Base-by-base conservation (phyloP, 768 basidiomycete species). In the Rhodosporidiobolus sp. region DNA sequence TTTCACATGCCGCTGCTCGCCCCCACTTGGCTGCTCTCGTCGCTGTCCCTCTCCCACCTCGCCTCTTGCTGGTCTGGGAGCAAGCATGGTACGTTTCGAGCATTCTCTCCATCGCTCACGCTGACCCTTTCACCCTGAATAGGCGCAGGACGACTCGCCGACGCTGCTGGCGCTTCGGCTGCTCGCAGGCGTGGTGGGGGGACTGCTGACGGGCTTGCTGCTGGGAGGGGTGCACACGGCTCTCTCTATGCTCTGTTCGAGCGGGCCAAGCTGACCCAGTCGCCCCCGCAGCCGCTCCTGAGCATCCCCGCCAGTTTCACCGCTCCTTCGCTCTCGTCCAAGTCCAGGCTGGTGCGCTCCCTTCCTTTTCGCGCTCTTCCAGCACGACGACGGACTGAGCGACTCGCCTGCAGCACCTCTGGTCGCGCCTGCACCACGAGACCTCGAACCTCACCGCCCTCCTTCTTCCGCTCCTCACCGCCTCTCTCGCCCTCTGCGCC, bases 391-490 rank as follows among this genome's bases (percentile, higher is more conserved):
- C 4, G 16, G 30, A 30, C 60, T 49, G 48, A 30, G 32, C 7
- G 9, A 17, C 8, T 17, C 10, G 0, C 11, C 1, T 3, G 2
- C 63, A 65, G 63, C 53, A 56, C 45, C 43, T 56, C 22, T 65
- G 63, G 63, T 54, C 52, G 20, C 53, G 63, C 63, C 63, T 65
- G 6, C 52, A 65, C 19, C 19, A 17, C 30, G 53, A 64, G 19
- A 38, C 50, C 17, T 8, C 50, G 14, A 1, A 11, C 10, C 54
- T 30, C n/a, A 26, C 30, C 24, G 2, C 34, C 9, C n/a, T 16
- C 26, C 46, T 58, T 22, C 6, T 65, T 6, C 65, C 65, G 4
- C 45, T 65, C 46, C 34, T 58, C 6, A 46, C 38, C 10, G 50
- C 32, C 10, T 9, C n/a, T 3, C 35, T 65, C 34, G 55, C 64